Base-by-base conservation (phyloP, 1,284 basidiomycete species). In the Microstroma glucosiphilum region DNA sequence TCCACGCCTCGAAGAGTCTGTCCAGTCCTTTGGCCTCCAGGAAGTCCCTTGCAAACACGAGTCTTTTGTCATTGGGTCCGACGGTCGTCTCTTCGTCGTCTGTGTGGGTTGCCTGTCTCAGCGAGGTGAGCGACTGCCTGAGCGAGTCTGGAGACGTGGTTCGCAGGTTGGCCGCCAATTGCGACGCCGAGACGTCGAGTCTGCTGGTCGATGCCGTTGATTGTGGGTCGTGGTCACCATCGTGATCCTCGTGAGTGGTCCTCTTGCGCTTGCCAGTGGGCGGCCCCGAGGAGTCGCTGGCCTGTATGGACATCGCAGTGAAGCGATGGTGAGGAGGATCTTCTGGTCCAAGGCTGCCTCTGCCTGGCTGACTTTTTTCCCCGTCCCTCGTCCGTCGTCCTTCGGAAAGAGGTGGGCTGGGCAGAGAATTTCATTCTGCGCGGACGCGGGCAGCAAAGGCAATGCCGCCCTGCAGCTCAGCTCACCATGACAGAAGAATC, bases 251-350 rank as follows among this genome's bases (percentile, higher is more conserved):
- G 7, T 54, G 17, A 6, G 3, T 13, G 21, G 2, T 26, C 25
- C 51, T 54, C 51, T 54, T 54, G 21, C 51, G n/a, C 51, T 54
- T 54, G 7, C 30, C 30, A 37, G 30, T 9, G 30, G 30, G 30
- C 30, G 30, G 30, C 30, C 30, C 30, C 30, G 9, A 37, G 30
- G 30, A 37, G 30, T 37, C 30, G 30, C 30, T 37, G 30, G 30
- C 30, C 30, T 37, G 30, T 3, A 37, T 37, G 3, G 30, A 37
- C 30, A 37, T 37, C 30, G 30, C 30, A 37, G 30, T 37, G 30
- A 37, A 37, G 30, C 30, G 30, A 37, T 37, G 30, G 30, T 37
- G 30, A 37, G 30, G 30, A 37, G 30, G 30, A 37, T 37, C 30
- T 37, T 37, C 30, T 9, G 3, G 30, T 3, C 30, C 30, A 37